These are phyloP conservation scores for Aspergillus terreus DNA, from an alignment of 2,329 filamentous ascomycete genomes.

Conservation along the genomic window DNA sequence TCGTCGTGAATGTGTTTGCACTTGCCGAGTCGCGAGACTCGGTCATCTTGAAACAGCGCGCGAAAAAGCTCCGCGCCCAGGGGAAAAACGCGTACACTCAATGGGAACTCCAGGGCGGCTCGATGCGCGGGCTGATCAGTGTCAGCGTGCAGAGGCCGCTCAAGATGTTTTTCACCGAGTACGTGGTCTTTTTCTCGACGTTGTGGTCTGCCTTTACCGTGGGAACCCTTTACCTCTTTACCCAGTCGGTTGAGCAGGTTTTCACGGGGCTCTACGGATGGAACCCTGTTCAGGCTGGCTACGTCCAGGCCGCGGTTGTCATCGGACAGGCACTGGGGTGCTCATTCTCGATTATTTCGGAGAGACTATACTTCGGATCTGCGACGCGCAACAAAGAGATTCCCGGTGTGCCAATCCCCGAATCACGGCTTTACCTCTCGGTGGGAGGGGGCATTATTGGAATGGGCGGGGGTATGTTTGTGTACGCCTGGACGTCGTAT, in stretches of 20 bases:
- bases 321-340: conserved; percentile 40
- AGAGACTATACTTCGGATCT: conserved; percentile 22
- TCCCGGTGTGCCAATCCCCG: conserved; percentile 39
- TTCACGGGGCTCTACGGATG: conserved; percentile 31
- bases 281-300: conserved; percentile 27
- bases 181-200: conserved; percentile 40
- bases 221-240: conserved; percentile 42
- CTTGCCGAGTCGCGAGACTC: conserved; percentile 39
- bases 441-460: conserved; percentile 31
- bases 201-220: conserved; percentile 43
- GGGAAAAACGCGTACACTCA: conserved; percentile 24
- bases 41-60: conserved; percentile 36
- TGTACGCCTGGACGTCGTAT: conserved; percentile 33
- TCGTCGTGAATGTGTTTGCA: conserved; percentile 36
- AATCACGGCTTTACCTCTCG: conserved; percentile 41
- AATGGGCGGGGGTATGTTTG: conserved; percentile 32
- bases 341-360: conserved; percentile 28
- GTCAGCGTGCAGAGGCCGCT: conserved; percentile 34
- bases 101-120: conserved; percentile 35
- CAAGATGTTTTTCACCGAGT: conserved; percentile 37
- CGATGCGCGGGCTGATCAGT: conserved; percentile 23
- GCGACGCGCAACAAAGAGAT: conserved; percentile 34
- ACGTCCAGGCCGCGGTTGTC: conserved; percentile 39
- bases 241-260: conserved; percentile 39
- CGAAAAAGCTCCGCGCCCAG: conserved; percentile 30